Percentiles rank a stretch among this genome's conserved stretches.
Evolutionary conservation across 208 protist genomes (phyloP).

Genomic region (Crithidia acanthocephali): DNA sequence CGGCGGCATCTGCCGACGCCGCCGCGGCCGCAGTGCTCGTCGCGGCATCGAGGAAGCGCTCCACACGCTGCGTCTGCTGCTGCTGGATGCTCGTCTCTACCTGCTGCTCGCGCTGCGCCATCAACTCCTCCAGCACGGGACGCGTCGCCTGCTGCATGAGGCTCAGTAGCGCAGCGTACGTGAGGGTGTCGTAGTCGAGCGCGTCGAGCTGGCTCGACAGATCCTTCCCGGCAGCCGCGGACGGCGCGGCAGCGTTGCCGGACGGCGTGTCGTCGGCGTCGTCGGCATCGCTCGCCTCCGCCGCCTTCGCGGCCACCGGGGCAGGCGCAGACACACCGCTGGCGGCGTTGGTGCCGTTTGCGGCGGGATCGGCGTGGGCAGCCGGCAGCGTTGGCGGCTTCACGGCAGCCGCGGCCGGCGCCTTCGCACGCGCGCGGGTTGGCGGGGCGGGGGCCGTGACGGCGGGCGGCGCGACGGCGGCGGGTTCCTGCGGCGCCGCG

Average conservation of each 20-base stretch:
- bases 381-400: constrained; percentile 11
- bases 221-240: constrained; percentile 4
- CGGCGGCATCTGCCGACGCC: constrained; percentile 1
- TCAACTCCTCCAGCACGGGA: constrained; percentile 58
- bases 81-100: constrained; percentile 29
- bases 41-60: constrained; percentile 62
- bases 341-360: background rate
- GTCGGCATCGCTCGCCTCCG: background rate
- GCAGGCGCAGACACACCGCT: background rate
- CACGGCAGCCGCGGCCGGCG: constrained; percentile 5
- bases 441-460: constrained; percentile 10
- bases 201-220: constrained; percentile 44
- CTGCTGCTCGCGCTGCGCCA: constrained; percentile 55
- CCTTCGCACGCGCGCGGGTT: constrained; percentile 12
- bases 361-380: constrained; percentile 27
- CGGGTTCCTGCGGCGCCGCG: background rate
- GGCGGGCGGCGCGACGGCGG: background rate
- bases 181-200: constrained; percentile 69
- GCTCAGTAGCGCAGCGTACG: constrained; percentile 49
- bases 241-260: background rate
- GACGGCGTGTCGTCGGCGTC: background rate
- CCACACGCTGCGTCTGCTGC: constrained; percentile 48
- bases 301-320: constrained; percentile 10
- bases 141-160: constrained; percentile 47
- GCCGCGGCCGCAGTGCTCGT: constrained; percentile 2